Evolutionary conservation across 2,329 filamentous ascomycete species (phyloP).

Genomic region (Nemania diffusa): DNA sequence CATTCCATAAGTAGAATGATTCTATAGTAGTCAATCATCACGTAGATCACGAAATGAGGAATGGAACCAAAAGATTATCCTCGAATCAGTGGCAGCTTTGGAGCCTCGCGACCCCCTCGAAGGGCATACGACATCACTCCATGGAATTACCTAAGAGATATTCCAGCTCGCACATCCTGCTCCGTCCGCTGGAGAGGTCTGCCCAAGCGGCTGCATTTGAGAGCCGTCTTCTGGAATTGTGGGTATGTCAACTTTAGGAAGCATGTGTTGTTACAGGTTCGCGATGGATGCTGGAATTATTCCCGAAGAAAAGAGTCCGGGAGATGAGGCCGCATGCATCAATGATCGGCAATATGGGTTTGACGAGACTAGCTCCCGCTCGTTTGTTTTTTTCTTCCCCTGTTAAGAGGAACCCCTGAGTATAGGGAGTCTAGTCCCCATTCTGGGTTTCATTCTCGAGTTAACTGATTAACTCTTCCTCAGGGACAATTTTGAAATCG

Average conservation of each 20-base stretch:
- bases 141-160: conserved; percentile 18
- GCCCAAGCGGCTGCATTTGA: background rate
- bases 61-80: conserved; percentile 31
- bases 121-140: background rate
- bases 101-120: background rate
- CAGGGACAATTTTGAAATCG: background rate
- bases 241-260: background rate
- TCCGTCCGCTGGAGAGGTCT: conserved; percentile 9
- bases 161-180: conserved; percentile 1
- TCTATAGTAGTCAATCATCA: conserved; percentile 7
- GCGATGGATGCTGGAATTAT: background rate
- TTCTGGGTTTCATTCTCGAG: background rate
- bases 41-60: background rate
- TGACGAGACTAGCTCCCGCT: background rate
- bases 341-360: conserved; percentile 16
- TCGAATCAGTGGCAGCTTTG: conserved; percentile 31
- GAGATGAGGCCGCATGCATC: background rate
- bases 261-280: conserved; percentile 7
- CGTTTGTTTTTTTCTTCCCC: conserved; percentile 1
- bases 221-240: background rate
- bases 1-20: conserved; percentile 4
- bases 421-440: background rate
- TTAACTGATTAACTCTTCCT: background rate
- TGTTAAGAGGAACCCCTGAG: background rate
- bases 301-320: background rate